Base-by-base conservation (phyloP, 2,329 filamentous ascomycete genomes). In the Fusarium ramigenum region DNA sequence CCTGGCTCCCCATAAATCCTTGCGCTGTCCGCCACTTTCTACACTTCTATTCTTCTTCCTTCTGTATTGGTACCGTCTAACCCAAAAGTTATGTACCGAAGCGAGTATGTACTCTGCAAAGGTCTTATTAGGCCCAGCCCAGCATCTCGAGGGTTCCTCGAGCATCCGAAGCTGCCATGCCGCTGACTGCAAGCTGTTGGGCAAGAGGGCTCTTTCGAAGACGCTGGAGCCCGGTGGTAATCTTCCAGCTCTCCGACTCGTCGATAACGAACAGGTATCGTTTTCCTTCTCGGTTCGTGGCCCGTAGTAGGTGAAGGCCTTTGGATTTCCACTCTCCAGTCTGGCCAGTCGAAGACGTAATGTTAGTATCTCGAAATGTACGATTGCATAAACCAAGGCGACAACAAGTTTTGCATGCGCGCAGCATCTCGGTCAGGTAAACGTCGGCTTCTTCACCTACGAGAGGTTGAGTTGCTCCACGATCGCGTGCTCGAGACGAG, bases 201-300 rank as follows among this genome's bases (percentile, higher is more conserved):
- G 87, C 88, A 79, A 91, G 89, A 7, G 87, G 87, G 9, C 91
- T 90, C 60, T 86, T 86, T 59, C 90, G 83, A 75, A 93, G 80
- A 49, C 88, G 85, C 79, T 91, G 88, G 74, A 93, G 78, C 5
- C 89, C 90, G 40, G 88, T 83, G 3, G 89, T 85, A 30, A 93
- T 83, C 85, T 93, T 93, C 91, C 91, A 93, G 34, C 87, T 87
- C 79, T 93, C 91, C 69, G 89, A 86, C 78, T 92, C 90, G 44
- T 86, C 84, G 39, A 93, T 82, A 15, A 93, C 86, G 77, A 93
- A 92, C 40, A 93, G 80, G 77, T 89, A 92, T 40, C 90, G 86
- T 82, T 91, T 91, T 47, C 89, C 89, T 68, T 92, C 90, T 73
- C 91, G 89, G 77, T 93, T 85, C 19, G 87, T 91, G 28, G 90